Conservation (phyloP, 148 eudicot genomes). For the Euryodendron excelsum region DNA sequence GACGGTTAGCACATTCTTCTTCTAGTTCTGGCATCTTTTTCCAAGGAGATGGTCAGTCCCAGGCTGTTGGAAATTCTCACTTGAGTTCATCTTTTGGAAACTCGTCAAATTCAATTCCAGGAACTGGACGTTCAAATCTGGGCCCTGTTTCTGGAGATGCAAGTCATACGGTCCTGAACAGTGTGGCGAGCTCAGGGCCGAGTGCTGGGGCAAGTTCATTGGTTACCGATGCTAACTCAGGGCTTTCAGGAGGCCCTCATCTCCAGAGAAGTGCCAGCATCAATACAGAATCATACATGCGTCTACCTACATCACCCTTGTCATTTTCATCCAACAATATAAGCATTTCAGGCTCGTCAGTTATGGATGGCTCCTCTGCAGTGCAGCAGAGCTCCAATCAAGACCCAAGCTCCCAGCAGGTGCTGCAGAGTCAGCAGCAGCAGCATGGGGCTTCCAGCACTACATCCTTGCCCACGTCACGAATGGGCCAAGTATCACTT, state of each 20-base stretch:
- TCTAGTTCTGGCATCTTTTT: constrained; percentile 84
- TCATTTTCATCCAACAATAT: constrained; percentile 88
- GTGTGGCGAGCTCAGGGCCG: constrained; percentile 72
- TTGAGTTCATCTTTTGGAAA: constrained; percentile 75
- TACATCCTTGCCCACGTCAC: constrained; percentile 50
- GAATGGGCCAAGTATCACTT: constrained; percentile 55
- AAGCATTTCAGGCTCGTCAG: constrained; percentile 78
- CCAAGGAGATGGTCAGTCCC: constrained; percentile 77
- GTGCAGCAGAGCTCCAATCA: constrained; percentile 64
- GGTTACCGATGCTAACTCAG: constrained; percentile 89
- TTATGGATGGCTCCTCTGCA: constrained; percentile 66
- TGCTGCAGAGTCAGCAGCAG: constrained; percentile 46
- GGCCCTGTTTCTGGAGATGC: constrained; percentile 67
- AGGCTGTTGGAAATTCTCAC: constrained; percentile 62
- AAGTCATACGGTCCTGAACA: constrained; percentile 54
- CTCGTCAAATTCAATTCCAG: constrained; percentile 59
- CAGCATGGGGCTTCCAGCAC: constrained; percentile 65
- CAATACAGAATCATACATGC: constrained; percentile 71
- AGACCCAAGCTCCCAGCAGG: constrained; percentile 56
- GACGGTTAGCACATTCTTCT: constrained; percentile 75
- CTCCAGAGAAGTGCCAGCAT: constrained; percentile 91
- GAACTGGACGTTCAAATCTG: constrained; percentile 48
- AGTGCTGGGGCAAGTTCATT: constrained; percentile 86
- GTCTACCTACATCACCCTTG: constrained; percentile 89
- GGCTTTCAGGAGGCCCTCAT: constrained; percentile 80